Evolutionary conservation across 225 moss, liverwort and hornwort genomes (phyloP), one percentile per base, ranked within the genome.

Genomic region (Bryoerythrophyllum caledonicum): DNA sequence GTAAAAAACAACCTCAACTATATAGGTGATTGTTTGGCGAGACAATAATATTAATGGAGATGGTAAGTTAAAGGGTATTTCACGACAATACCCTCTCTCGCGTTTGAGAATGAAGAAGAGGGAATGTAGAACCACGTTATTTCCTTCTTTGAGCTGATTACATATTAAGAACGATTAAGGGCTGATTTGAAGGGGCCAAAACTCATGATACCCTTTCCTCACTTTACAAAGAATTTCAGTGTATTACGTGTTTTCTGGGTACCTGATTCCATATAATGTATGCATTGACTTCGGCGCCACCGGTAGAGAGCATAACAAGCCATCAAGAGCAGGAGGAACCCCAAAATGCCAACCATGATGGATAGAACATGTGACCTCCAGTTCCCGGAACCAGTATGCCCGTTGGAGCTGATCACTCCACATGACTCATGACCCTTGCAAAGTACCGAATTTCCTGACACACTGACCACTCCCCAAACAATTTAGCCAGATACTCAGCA

Each of bases 371-470:
- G 84, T 10, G 84, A 84, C 37, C 70, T 87, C 75, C 76, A 69
- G 57, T 76, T 68, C 40, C 49, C 74, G 13, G 76, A 69, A 49
- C 16, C 6, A 17, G 16, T 49, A 41, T 75, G 58, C 57, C 72
- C 56, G n/a, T 19, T 48, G 53, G 73, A 27, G 49, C 17, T 17
- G 48, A 48, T 56, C 17, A 20, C 69, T 32, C 65, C 76, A 67
- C 86, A 86, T 48, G 67, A 70, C 19, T 51, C 62, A 55, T 44
- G 65, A 1, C 52, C 73, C 58, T 71, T 65, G 76, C 87, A 87
- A 26, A 84, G 76, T 71, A 56, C 21, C 61, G 81, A 40, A 76
- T 87, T 87, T 32, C 84, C 87, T 41, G 81, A 81, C 37, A 84
- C 51, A 76, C 87, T 87, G 76, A 12, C 7, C 23, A 8, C 48